Conservation (phyloP, 495 filamentous ascomycete genomes). For the Lasiosphaeria miniovina region DNA sequence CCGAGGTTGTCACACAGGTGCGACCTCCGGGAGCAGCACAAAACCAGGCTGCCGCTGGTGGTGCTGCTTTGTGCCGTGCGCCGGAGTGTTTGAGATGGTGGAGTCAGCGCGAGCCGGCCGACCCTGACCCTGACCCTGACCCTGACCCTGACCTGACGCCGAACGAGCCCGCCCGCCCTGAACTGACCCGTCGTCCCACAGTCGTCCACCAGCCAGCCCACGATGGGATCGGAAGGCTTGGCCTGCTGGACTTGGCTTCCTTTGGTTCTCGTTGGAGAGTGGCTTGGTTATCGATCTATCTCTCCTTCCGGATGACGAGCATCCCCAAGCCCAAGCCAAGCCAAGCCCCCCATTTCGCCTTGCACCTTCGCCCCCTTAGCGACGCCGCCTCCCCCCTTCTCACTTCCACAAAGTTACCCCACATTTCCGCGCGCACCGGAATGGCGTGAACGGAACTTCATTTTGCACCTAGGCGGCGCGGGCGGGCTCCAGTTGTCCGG, state of each 20-base stretch:
- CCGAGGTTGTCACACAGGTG: background rate
- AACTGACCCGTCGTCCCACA: background rate
- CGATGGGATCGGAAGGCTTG: background rate
- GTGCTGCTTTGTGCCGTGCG: too few species aligned
- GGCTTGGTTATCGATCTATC: background rate
- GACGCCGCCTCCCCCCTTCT: background rate
- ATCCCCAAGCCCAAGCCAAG: background rate
- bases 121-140: too few species aligned
- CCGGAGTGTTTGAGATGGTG: too few species aligned
- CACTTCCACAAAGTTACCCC: background rate
- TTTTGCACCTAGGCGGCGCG: too few species aligned
- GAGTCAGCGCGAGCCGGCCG: too few species aligned
- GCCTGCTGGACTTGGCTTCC: background rate
- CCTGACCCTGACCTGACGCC: too few species aligned
- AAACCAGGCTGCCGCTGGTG: background rate
- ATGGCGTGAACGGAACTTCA: background rate
- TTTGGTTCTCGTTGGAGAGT: background rate
- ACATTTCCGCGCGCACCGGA: background rate
- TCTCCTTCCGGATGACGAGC: background rate
- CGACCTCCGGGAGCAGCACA: background rate
- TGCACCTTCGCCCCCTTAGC: background rate
- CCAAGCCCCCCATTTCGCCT: background rate
- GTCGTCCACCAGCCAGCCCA: background rate
- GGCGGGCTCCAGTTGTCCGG: too few species aligned
- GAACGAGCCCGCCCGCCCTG: too few species aligned